phyloP scores from a whole-genome alignment of 2,329 filamentous ascomycete species.

The Fusarium gaditjirri region DNA sequence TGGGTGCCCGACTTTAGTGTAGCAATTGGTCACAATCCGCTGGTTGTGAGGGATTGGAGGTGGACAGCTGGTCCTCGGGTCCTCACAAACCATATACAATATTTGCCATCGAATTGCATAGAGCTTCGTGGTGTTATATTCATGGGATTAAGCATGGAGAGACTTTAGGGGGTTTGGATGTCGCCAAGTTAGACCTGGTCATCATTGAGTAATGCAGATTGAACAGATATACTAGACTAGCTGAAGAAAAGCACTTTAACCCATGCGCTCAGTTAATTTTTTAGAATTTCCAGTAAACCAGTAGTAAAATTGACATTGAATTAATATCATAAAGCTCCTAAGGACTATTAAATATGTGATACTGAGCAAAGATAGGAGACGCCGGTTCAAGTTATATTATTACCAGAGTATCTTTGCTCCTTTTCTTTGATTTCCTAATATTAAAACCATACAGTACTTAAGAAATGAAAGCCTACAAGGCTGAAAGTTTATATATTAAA shows the following conservation, averaged over 20 bases:
- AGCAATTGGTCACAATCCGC: background rate
- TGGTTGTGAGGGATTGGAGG: background rate
- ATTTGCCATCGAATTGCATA: background rate
- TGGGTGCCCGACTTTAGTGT: background rate
- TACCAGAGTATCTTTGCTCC: no score
- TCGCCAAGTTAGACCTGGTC: rapidly evolving
- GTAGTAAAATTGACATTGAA: no score
- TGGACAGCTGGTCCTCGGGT: background rate
- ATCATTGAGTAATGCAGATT: background rate
- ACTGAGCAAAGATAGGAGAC: no score
- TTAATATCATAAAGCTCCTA: no score
- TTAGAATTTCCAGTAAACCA: no score
- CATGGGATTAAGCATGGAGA: background rate
- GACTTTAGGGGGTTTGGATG: rapidly evolving
- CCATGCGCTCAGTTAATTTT: no score
- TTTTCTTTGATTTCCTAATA: no score
- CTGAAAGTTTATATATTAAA: no score
- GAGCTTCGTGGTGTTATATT: background rate
- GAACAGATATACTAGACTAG: background rate
- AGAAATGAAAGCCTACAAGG: no score
- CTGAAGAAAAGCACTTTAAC: rapidly evolving
- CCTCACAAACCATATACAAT: background rate
- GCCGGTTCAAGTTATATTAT: no score
- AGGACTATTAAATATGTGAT: no score
- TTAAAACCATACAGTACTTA: no score